These are phyloP conservation scores for Tricholoma sp. DNA, from an alignment of 768 basidiomycete genomes.

Conservation along the genomic window DNA sequence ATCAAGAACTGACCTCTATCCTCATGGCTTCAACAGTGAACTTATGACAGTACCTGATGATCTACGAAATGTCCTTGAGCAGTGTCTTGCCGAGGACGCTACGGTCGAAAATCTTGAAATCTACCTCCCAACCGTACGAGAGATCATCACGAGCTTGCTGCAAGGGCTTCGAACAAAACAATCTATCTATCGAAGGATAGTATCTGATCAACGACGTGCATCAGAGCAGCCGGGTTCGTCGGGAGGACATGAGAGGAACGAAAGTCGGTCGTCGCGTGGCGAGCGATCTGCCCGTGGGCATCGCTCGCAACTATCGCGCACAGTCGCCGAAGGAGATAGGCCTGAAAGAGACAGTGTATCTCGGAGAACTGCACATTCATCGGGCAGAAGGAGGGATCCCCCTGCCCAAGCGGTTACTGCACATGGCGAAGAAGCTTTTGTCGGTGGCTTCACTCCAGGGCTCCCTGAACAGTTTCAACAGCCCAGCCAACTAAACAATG, in stretches of 20 bases:
- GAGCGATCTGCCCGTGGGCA: conserved; percentile 41
- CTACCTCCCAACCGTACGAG: conserved; percentile 86
- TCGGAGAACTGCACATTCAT: conserved; percentile 36
- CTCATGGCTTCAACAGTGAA: conserved; percentile 50
- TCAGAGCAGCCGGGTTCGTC: conserved; percentile 33
- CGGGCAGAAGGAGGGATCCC: conserved; percentile 31
- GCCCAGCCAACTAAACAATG: conserved; percentile 9
- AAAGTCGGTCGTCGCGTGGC: conserved; percentile 53
- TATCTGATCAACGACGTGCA: conserved; percentile 55
- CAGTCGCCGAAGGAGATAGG: conserved; percentile 33
- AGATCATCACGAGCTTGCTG: conserved; percentile 88
- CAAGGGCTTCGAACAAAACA: conserved; percentile 93
- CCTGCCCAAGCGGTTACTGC: conserved; percentile 17
- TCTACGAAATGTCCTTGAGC: conserved; percentile 83
- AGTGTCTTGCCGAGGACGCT: conserved; percentile 88
- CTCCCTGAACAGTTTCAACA: conserved; percentile 11
- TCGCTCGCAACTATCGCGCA: conserved; percentile 44
- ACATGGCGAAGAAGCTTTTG: conserved; percentile 37
- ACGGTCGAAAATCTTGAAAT: conserved; percentile 77
- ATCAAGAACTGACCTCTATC: neutral
- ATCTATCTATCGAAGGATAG: conserved; percentile 73
- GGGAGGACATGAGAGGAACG: conserved; percentile 44
- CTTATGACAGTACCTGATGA: conserved; percentile 85
- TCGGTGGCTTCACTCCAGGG: conserved; percentile 45
- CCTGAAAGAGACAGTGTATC: conserved; percentile 34